Evolutionary conservation across 1,284 basidiomycete genomes (phyloP).

Genomic region (Takashimella koratensis): DNA sequence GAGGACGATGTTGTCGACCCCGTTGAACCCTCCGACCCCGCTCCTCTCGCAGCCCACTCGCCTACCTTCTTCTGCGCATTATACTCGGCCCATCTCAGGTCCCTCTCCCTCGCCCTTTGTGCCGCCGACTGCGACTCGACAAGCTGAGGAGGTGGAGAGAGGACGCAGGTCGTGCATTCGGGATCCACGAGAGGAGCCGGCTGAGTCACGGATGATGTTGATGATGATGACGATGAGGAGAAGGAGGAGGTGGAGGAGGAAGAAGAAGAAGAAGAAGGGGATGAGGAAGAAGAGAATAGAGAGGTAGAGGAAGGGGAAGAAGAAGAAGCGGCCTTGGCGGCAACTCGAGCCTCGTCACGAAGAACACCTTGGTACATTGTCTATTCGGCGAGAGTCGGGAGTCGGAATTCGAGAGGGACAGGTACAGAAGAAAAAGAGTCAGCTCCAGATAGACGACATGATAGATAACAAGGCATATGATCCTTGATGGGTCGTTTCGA

Average conservation of each 20-base stretch:
- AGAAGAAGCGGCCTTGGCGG: constrained; percentile 24
- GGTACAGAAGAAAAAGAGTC: too few species aligned
- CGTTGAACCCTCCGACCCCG: too few species aligned
- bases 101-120: constrained; percentile 28
- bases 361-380: constrained; percentile 87
- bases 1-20: too few species aligned
- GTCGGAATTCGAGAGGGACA: constrained; percentile 3
- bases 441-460: too few species aligned
- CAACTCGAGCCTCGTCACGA: constrained; percentile 71
- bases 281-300: constrained; percentile 1
- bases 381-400: constrained; percentile 53
- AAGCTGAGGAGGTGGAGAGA: constrained; percentile 40
- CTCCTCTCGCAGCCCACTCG: constrained; percentile 5
- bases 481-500: too few species aligned
- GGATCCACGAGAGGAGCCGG: constrained; percentile 34
- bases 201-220: constrained; percentile 14
- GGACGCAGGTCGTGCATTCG: constrained; percentile 40
- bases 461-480: too few species aligned
- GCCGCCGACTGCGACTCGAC: constrained; percentile 34
- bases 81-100: constrained; percentile 34
- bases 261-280: background rate
- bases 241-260: constrained; percentile 1
- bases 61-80: constrained; percentile 35
- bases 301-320: constrained; percentile 5
- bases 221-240: background rate